These are phyloP conservation scores for Corynascus novoguineensis DNA, from an alignment of 495 filamentous ascomycete species.

Conservation along the genomic window DNA sequence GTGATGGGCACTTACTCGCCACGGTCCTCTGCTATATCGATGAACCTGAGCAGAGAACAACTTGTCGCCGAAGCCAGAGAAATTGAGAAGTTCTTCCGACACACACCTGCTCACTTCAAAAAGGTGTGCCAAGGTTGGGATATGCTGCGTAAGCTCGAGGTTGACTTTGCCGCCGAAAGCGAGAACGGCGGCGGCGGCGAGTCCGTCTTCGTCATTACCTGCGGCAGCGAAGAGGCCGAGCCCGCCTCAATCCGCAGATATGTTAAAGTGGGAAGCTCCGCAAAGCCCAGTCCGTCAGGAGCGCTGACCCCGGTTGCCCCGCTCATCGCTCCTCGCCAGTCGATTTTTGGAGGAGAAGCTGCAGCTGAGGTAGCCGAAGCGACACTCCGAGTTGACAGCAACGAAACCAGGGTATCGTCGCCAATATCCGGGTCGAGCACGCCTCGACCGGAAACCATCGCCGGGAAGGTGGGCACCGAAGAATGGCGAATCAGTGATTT, in stretches of 20 bases:
- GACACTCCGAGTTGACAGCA: not conserved
- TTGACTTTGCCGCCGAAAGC: slow-evolving; percentile 85
- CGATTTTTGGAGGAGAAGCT: slow-evolving; percentile 22
- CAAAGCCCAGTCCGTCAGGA: slow-evolving; percentile 3
- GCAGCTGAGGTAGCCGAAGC: not conserved
- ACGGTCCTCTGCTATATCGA: slow-evolving; percentile 47
- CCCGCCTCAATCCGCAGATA: slow-evolving; percentile 33
- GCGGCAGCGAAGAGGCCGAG: slow-evolving; percentile 55
- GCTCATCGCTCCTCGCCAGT: not conserved
- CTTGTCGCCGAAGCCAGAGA: slow-evolving; percentile 68
- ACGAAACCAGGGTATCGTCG: not conserved
- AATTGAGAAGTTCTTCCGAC: slow-evolving; percentile 68
- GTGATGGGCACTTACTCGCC: slow-evolving; percentile 45
- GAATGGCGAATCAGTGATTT: slow-evolving; percentile 37
- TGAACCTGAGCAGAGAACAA: slow-evolving; percentile 65
- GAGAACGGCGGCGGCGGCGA: slow-evolving; percentile 66
- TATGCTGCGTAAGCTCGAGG: slow-evolving; percentile 78
- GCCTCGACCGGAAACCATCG: slow-evolving; percentile 2
- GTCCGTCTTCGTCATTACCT: slow-evolving; percentile 64
- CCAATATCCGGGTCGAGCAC: not conserved
- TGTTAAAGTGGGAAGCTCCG: slow-evolving; percentile 12
- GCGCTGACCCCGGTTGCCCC: slow-evolving; percentile 13
- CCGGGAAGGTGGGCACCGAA: slow-evolving; percentile 15
- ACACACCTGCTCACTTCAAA: slow-evolving; percentile 72
- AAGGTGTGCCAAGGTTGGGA: slow-evolving; percentile 83